Base-by-base conservation (phyloP, 495 filamentous ascomycete species). In the Lindgomyces ingoldianus region DNA sequence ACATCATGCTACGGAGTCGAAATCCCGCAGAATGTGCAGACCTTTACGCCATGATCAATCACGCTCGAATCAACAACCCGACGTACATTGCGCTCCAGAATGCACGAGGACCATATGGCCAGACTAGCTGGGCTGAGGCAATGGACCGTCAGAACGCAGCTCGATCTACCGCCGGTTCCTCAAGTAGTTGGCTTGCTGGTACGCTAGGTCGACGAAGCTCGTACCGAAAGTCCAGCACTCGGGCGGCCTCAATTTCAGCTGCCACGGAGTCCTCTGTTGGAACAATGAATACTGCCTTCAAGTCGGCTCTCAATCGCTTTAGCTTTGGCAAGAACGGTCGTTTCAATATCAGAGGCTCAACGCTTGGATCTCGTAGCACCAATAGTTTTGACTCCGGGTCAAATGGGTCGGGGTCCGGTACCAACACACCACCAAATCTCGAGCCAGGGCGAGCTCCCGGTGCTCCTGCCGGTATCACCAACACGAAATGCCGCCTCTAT, bases 1-100 rank as follows among this genome's bases (percentile, higher is more conserved):
- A 90, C 70, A 86, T 91, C 63, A 91, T 93, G 82, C 92, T 96
- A 79, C 90, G 95, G n/a, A 90, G 90, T 6, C 82, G 87, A 25
- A 87, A 81, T 36, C 79, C 85, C 1, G 80, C 84, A 55, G 94
- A 97, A 59, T 95, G 91, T 68, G 86, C 90, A 55, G 80, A 78
- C 6, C 80, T 98, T 14, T 98, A 96, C 74, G 81, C 81, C 57
- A 81, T 92, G 18, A 91, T 97, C 58, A 94, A 97, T 71, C 81
- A 85, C 33, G 84, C 91, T 21, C 85, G 91, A 54, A 87, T 91
- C 71, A 88, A 93, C 75, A 97, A 96, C 70, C 88, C 91, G 9
- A 91, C 88, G 29, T 96, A 90, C 73, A 90, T 91, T 64, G 88
- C 89, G 1, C 83, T 97, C 18, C 89, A 93, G 72, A 86, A 88